Percentiles rank a stretch among this genome's conserved stretches.
phyloP scores from a whole-genome alignment of 1,284 basidiomycete genomes.

The Ganoderma resinaceum region DNA sequence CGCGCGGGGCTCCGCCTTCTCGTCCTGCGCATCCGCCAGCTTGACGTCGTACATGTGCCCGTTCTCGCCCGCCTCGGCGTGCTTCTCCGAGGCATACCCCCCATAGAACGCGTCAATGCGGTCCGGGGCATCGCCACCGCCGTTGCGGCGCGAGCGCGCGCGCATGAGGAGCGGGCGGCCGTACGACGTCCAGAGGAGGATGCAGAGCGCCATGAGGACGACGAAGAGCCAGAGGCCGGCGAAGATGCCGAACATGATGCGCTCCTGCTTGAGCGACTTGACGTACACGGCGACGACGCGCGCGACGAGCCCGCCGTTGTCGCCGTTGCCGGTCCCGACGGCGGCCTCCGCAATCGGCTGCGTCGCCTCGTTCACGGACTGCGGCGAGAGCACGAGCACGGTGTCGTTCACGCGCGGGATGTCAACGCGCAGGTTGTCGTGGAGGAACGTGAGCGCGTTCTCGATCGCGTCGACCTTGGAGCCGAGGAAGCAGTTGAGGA shows the following conservation, averaged over 20 bases:
- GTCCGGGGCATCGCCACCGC: conserved; percentile 49
- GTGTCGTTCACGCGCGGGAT: conserved; percentile 78
- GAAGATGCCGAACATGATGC: conserved; percentile 84
- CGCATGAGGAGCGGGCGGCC: conserved; percentile 53
- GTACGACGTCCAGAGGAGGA: conserved; percentile 75
- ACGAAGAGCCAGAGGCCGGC: conserved; percentile 83
- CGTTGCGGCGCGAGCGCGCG: conserved; percentile 52
- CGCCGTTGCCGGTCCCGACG: conserved; percentile 65
- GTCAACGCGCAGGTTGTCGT: conserved; percentile 84
- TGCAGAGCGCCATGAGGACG: conserved; percentile 70
- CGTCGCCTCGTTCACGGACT: conserved; percentile 76
- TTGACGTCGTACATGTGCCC: neutral
- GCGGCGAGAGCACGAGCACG: conserved; percentile 78
- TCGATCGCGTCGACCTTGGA: conserved; percentile 89
- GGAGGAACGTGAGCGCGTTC: conserved; percentile 90
- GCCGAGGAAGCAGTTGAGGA: conserved; percentile 89
- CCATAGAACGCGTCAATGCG: neutral
- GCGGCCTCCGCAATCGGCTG: conserved; percentile 83
- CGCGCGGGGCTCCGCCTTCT: conserved; percentile 39
- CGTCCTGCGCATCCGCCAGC: conserved; percentile 18
- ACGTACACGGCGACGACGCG: conserved; percentile 79
- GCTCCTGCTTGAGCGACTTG: conserved; percentile 77
- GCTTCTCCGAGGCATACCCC: neutral
- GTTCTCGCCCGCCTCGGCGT: conserved; percentile 7
- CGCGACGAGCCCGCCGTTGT: conserved; percentile 72